phyloP scores from a whole-genome alignment of 345 rosid genomes.

The Carallia brachiata region DNA sequence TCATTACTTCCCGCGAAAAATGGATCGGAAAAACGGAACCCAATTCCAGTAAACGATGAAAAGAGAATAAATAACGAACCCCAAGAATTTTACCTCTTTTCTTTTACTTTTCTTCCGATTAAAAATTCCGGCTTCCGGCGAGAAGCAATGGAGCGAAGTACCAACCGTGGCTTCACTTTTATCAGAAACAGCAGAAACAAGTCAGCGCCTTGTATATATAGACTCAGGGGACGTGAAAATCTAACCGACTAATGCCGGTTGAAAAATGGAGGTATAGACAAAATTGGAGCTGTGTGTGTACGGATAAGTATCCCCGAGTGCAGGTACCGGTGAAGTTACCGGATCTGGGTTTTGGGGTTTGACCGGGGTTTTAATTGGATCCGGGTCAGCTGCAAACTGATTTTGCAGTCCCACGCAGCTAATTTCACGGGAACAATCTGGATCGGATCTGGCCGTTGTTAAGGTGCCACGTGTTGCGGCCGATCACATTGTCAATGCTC shows the following conservation, averaged over 20 bases:
- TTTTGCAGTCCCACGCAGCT: not conserved
- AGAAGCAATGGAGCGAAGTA: not conserved
- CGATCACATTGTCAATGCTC: not conserved
- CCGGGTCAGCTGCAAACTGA: not conserved
- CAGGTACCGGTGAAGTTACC: not conserved
- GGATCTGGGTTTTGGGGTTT: not conserved
- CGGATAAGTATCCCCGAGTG: not conserved
- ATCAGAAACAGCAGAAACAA: not conserved
- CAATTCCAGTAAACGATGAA: not conserved
- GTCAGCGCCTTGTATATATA: not conserved
- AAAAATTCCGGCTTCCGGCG: not conserved
- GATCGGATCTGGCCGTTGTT: not conserved
- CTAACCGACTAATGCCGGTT: not conserved
- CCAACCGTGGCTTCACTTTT: not conserved
- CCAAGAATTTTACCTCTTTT: too few relatives aligned
- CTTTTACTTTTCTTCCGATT: not conserved
- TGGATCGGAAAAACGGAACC: conserved; percentile 28
- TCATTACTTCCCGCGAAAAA: conserved; percentile 29
- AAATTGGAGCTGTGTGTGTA: not conserved
- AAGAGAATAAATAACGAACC: not conserved
- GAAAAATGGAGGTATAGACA: not conserved
- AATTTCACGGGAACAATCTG: not conserved
- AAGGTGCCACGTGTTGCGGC: not conserved
- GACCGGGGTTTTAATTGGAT: not conserved
- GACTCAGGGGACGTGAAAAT: not conserved